Evolutionary conservation across 768 basidiomycete genomes (phyloP), one percentile per base, ranked within the genome.

Genomic region (Leccinum subgranulosum): DNA sequence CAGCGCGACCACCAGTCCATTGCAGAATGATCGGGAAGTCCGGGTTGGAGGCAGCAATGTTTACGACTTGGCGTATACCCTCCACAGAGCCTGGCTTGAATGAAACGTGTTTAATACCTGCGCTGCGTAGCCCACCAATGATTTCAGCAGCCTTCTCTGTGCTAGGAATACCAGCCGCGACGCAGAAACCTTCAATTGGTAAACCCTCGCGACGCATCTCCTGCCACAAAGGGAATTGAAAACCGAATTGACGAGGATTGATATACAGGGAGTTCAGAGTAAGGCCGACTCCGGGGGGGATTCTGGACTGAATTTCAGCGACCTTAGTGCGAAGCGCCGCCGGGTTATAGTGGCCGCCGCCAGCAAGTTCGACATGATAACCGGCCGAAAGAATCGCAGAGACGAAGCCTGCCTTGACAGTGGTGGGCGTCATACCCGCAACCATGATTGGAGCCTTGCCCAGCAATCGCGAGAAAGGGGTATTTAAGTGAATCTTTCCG

Each of bases 371-470:
- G 66, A 98, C 81, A 72, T 99, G 97, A 73, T 88, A 98, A 1
- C 96, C 96, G 27, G 97, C 95, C 60, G 88, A 83, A 64, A 97
- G 85, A 48, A 96, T 83, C 8, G 97, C 95, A 58, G 88, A 87
- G 66, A 98, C 95, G 72, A 98, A 96, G 17, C 94, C 94, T 31
- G 88, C 88, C 71, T 95, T 88, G 62, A 99, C 97, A 31, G 97
- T 99, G 1, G 89, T 89, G 0, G 97, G 97, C 0, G 97, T 99
- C 97, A 99, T 98, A 58, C 97, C 97, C 50, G 95, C 96, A 39
- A 99, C 94, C 97, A 98, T 98, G 74, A 99, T 89, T 33, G 97
- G 97, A 3, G 97, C 87, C 76, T 98, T 99, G 65, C 94, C 93
- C 45, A 99, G 75, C 46, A 99, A 83, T 58, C 97, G 91, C 51